Evolutionary conservation across 305 asterid genomes (phyloP).

Genomic region (Solanum hybrid): DNA sequence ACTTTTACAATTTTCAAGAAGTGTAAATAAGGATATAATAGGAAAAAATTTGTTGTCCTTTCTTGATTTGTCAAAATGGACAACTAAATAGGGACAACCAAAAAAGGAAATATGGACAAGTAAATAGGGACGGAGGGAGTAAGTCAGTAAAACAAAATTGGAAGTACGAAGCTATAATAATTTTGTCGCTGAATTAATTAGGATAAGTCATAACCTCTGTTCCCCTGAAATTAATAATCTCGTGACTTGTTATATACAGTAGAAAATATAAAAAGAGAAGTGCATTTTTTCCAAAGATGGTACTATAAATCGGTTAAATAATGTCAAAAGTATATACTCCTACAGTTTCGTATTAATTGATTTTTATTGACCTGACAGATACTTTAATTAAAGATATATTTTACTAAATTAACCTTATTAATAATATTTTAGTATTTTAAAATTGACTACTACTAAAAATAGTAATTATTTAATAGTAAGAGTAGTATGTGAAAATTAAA

Average conservation of each 20-base stretch:
- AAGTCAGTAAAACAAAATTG: background rate
- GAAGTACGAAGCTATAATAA: background rate
- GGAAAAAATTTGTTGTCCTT: too few relatives aligned
- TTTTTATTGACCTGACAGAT: background rate
- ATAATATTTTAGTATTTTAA: too few relatives aligned
- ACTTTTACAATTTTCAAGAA: too few relatives aligned
- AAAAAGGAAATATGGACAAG: too few relatives aligned
- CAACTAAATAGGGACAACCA: too few relatives aligned
- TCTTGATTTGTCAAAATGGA: too few relatives aligned
- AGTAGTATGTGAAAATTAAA: background rate
- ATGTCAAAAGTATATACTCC: background rate
- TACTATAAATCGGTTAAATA: background rate
- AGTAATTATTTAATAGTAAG: background rate
- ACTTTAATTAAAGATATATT: too few relatives aligned
- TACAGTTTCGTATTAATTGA: background rate
- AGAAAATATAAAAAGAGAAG: background rate
- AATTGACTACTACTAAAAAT: background rate
- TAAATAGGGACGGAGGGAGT: background rate
- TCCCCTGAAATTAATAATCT: background rate
- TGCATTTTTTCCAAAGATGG: background rate
- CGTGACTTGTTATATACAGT: background rate
- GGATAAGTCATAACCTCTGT: background rate
- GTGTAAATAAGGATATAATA: too few relatives aligned
- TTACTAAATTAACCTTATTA: too few relatives aligned
- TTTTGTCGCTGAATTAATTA: background rate